These are phyloP conservation scores for Cynara cardunculus DNA, from an alignment of 129 eudicot species.

Conservation along the genomic window DNA sequence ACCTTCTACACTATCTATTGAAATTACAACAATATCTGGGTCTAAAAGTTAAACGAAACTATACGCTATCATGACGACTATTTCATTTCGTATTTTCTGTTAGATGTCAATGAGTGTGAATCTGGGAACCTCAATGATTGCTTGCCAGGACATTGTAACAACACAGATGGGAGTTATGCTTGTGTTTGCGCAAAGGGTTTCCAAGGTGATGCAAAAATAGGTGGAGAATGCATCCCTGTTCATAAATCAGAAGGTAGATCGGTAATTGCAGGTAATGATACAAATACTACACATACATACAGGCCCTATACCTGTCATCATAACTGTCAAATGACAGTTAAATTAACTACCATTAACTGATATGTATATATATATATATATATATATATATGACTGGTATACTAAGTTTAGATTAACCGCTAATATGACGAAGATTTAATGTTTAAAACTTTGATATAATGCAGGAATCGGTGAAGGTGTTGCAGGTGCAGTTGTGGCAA, in stretches of 20 bases:
- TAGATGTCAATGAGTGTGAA: slow-evolving; percentile 33
- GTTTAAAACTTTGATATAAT: background rate
- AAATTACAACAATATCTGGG: background rate
- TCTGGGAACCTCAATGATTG: slow-evolving; percentile 8
- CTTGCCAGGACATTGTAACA: slow-evolving; percentile 10
- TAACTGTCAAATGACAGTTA: too few relatives aligned
- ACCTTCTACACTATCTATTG: background rate
- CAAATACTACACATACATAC: too few relatives aligned
- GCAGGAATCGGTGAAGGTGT: slow-evolving; percentile 11
- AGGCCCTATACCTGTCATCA: too few relatives aligned
- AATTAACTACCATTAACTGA: too few relatives aligned
- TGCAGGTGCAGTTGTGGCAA: slow-evolving; percentile 2
- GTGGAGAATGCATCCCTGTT: background rate
- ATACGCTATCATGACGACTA: background rate
- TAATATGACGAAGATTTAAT: too few relatives aligned
- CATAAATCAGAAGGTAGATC: background rate
- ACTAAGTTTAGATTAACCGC: too few relatives aligned
- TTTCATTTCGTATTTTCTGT: background rate
- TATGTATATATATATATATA: too few relatives aligned
- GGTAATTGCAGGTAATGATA: slow-evolving; percentile 12
- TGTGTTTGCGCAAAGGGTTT: slow-evolving; percentile 26
- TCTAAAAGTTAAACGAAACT: background rate
- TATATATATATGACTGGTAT: too few relatives aligned
- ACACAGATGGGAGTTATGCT: slow-evolving; percentile 12
- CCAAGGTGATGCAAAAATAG: background rate